Evolutionary conservation across 163 green algal species (phyloP).

Genomic region (Scenedesmus sp.): DNA sequence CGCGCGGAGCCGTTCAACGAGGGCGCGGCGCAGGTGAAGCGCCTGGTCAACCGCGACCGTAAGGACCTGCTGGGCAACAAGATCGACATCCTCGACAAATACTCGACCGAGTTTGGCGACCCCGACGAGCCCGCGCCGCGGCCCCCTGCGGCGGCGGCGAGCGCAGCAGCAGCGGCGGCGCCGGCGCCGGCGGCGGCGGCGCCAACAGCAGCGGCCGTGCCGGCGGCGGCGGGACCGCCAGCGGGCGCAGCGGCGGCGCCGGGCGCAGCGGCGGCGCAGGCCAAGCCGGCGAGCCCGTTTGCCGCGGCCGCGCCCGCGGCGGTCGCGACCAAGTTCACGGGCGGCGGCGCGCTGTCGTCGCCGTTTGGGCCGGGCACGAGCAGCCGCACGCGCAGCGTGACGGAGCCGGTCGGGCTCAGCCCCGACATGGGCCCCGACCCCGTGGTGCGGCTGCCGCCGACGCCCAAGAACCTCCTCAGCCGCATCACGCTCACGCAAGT

Average conservation of each 20-base stretch:
- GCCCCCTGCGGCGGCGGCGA: conserved; percentile 1
- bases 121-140: conserved; percentile 23
- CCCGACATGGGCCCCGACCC: conserved; percentile 75
- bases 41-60: conserved; percentile 80
- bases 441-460: conserved; percentile 51
- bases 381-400: conserved; percentile 3
- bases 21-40: conserved; percentile 74
- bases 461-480: conserved; percentile 59
- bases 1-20: conserved; percentile 73
- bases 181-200: not conserved
- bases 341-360: conserved; percentile 25
- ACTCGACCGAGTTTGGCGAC: conserved; percentile 74
- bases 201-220: conserved; percentile 15
- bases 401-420: conserved; percentile 66
- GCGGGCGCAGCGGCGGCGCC: not conserved
- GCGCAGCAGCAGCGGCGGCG: conserved; percentile 8
- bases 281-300: conserved; percentile 32
- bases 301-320: conserved; percentile 12
- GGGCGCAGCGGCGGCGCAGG: not conserved
- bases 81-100: conserved; percentile 70
- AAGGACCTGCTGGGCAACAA: conserved; percentile 79
- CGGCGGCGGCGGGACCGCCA: not conserved
- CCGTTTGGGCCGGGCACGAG: conserved; percentile 47
- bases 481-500: conserved; percentile 84
- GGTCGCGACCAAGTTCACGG: conserved; percentile 41